These are phyloP conservation scores for Cyberlindnera meyerae DNA, from an alignment of 805 yeast species.

Conservation along the genomic window DNA sequence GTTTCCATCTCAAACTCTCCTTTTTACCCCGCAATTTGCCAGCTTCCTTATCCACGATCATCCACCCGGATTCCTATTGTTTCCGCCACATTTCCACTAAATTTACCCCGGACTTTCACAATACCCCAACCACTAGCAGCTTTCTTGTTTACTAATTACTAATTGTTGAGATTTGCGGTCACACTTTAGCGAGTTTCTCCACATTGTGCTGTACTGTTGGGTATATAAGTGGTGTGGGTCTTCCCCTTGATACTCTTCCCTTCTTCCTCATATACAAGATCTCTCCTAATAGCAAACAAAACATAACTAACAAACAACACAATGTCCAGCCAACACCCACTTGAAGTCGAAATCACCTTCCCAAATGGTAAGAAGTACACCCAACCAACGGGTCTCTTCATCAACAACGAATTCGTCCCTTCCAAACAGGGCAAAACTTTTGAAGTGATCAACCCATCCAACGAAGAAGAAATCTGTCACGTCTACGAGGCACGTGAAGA, in stretches of 20 bases:
- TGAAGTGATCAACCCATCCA: constrained; percentile 60
- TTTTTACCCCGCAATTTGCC: no score
- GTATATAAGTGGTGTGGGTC: no score
- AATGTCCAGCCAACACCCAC: constrained; percentile 9
- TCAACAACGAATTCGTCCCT: constrained; percentile 65
- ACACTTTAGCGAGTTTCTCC: no score
- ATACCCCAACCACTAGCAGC: no score
- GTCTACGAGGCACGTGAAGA: constrained; percentile 72
- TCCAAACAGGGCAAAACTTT: constrained; percentile 57
- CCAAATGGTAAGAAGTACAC: constrained; percentile 64
- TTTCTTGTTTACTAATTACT: no score
- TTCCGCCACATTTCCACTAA: no score
- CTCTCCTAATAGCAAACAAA: no score
- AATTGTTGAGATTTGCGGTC: no score
- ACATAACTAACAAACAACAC: neutral
- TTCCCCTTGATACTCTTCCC: no score
- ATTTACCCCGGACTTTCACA: neutral
- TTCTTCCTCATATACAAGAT: no score
- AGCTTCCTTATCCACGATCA: neutral
- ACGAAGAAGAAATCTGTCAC: constrained; percentile 63
- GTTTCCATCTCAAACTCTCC: no score
- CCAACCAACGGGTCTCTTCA: constrained; percentile 77
- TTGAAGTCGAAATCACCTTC: constrained; percentile 4
- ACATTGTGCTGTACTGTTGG: no score
- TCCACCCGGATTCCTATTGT: neutral